Evolutionary conservation across 2,329 filamentous ascomycete genomes (phyloP).

Genomic region (Phoma sp.): DNA sequence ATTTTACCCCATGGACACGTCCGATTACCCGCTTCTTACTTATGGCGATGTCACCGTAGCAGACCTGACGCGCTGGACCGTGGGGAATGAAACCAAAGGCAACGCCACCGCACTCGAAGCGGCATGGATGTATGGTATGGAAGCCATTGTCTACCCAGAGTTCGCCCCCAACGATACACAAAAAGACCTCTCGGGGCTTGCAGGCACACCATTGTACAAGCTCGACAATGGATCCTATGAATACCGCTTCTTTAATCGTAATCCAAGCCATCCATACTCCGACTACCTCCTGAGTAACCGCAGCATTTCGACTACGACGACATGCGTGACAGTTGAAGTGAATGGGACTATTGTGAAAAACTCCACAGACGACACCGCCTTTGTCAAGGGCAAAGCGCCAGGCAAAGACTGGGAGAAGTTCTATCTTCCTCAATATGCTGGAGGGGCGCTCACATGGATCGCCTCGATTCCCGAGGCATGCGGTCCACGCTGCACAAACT

Average conservation of each 20-base stretch:
- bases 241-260: conserved; percentile 44
- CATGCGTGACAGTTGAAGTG: conserved; percentile 30
- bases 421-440: conserved; percentile 20
- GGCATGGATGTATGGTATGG: conserved; percentile 41
- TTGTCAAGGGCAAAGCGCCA: conserved; percentile 22
- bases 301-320: conserved; percentile 27
- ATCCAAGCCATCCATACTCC: conserved; percentile 36
- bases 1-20: conserved; percentile 45
- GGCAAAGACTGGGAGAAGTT: conserved; percentile 22
- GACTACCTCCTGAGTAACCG: conserved; percentile 38
- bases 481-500: conserved; percentile 43
- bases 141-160: conserved; percentile 34
- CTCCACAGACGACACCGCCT: conserved; percentile 4
- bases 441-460: conserved; percentile 36
- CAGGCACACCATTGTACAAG: conserved; percentile 38
- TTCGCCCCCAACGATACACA: conserved; percentile 20
- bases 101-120: conserved; percentile 25
- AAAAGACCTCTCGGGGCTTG: conserved; percentile 26
- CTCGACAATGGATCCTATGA: conserved; percentile 26
- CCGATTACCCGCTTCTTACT: conserved; percentile 33
- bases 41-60: conserved; percentile 38
- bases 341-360: conserved; percentile 3
- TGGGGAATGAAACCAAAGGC: not conserved
- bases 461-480: conserved; percentile 26
- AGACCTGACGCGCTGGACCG: conserved; percentile 33